phyloP scores from a whole-genome alignment of 163 green algal genomes.

The Scenedesmus sp. region DNA sequence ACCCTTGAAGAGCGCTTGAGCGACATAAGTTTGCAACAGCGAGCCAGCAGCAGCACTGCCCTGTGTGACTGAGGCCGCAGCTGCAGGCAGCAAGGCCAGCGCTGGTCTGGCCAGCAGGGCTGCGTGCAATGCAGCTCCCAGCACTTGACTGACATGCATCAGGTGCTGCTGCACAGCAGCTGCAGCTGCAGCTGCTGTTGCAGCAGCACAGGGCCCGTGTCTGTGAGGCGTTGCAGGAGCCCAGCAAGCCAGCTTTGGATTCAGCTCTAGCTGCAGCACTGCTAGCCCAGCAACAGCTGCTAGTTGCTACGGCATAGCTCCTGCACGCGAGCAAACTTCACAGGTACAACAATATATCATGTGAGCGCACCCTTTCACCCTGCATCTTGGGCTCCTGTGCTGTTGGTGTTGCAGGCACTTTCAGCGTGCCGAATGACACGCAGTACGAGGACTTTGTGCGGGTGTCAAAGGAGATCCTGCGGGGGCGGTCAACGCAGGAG shows the following conservation, averaged over 20 bases:
- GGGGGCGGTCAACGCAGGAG: conserved; percentile 56
- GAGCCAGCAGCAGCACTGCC: not conserved
- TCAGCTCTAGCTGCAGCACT: not conserved
- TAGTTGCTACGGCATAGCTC: too few species aligned
- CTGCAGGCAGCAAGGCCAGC: not conserved
- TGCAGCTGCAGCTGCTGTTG: too few species aligned
- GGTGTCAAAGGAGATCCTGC: conserved; percentile 67
- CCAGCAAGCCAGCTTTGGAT: not conserved
- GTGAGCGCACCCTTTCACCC: not conserved
- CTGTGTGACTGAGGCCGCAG: not conserved
- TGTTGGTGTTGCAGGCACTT: conserved; percentile 52
- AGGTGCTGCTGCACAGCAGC: not conserved
- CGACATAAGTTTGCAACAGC: not conserved
- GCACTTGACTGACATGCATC: not conserved
- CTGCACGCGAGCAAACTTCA: too few species aligned
- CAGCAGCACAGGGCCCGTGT: not conserved
- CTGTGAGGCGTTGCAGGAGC: not conserved
- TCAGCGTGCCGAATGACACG: conserved; percentile 45
- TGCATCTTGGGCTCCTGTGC: not conserved
- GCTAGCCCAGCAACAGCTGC: too few species aligned
- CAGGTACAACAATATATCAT: not conserved
- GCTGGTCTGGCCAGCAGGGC: not conserved
- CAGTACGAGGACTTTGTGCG: conserved; percentile 73
- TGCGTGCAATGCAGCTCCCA: too few species aligned
- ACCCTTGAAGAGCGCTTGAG: too few species aligned